Evolutionary conservation across 768 basidiomycete genomes (phyloP), one percentile per base, ranked within the genome.

Genomic region (Pleurotus giganteus): DNA sequence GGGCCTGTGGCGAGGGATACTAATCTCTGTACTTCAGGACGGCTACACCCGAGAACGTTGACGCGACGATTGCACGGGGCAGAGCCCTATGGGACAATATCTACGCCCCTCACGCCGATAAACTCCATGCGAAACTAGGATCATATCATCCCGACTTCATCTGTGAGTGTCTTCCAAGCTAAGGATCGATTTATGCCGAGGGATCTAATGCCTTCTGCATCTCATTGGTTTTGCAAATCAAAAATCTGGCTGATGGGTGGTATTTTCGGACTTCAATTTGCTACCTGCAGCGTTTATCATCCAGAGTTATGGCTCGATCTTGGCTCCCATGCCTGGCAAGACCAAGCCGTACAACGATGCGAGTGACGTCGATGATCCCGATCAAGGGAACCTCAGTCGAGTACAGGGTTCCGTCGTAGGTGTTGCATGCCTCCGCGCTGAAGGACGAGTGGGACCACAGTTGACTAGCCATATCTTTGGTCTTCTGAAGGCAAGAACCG

Each of bases 141-240:
- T 80, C 82, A 54, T 91, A 92, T 75, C 94, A 96, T 71, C 94
- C 94, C 57, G n/a, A n/a, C n/a, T n/a, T n/a, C n/a, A n/a, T n/a
- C n/a, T n/a, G n/a, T n/a, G n/a, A n/a, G n/a, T n/a, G n/a, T n/a
- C n/a, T 39, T 23, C 21, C 13, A 19, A 31, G 36, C 27, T 26
- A 54, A n/a, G 47, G 47, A 52, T 37, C 50, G 50, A 36, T 52
- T 21, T 37, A 32, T 13, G 7, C 31, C 37, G 21, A 52, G 32
- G 32, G 17, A 24, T 52, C 34, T 21, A 19, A 17, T 52, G 19
- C 37, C 37, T 34, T 36, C 34, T 41, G 34, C 50, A 32, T 37
- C 50, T 41, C 44, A 53, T 52, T 47, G 56, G 56, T 37, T 29
- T 47, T 43, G 26, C 41, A 37, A 45, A 47, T 32, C 34, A 52